phyloP scores from a whole-genome alignment of 768 basidiomycete species.

The Tylopilus plumbeoviolaceoides region DNA sequence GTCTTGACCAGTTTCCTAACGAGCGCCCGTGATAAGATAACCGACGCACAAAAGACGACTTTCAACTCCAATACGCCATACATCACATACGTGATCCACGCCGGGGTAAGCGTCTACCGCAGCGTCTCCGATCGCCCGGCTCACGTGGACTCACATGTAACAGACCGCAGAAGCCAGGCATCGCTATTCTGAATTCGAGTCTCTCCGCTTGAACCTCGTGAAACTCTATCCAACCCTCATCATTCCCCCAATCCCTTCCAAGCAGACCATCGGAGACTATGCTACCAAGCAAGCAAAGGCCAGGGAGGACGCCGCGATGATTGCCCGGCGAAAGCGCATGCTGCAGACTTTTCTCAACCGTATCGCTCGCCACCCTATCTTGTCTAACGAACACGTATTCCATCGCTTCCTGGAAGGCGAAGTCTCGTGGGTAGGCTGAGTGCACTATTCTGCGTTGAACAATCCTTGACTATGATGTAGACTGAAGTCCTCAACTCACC shows the following conservation, averaged over 20 bases:
- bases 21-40: constrained; percentile 55
- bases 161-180: constrained; percentile 82
- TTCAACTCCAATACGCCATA: constrained; percentile 85
- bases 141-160: constrained; percentile 12
- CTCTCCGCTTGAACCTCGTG: constrained; percentile 74
- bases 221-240: constrained; percentile 95
- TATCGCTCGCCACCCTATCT: constrained; percentile 84
- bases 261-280: constrained; percentile 94
- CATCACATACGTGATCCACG: constrained; percentile 89
- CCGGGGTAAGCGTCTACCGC: constrained; percentile 57
- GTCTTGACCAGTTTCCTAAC: constrained; percentile 4
- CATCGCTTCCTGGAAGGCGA: constrained; percentile 95
- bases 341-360: constrained; percentile 94
- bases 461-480: constrained; percentile 36
- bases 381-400: constrained; percentile 94
- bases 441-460: neutral
- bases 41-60: constrained; percentile 93
- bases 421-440: constrained; percentile 80
- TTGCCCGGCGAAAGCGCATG: constrained; percentile 89
- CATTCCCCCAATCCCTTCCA: constrained; percentile 96
- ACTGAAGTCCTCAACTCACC: constrained; percentile 91
- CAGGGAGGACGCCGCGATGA: constrained; percentile 91
- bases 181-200: constrained; percentile 97
- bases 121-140: neutral
- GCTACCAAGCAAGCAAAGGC: constrained; percentile 96